These are phyloP conservation scores for Suillus cothurnatus DNA, from an alignment of 768 basidiomycete species.

Conservation along the genomic window DNA sequence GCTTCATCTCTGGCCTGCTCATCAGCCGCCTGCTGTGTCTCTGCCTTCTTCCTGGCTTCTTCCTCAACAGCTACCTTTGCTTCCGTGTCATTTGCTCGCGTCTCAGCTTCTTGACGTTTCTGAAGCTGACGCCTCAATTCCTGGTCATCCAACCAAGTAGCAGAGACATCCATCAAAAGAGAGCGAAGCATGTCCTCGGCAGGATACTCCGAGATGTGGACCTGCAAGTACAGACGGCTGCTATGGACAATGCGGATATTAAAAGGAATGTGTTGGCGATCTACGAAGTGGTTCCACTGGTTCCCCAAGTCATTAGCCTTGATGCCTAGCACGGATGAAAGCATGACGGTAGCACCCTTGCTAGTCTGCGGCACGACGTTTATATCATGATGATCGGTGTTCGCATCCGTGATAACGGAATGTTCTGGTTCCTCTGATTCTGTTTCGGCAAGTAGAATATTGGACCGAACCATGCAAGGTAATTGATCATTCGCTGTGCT, in stretches of 20 bases:
- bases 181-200: neutral
- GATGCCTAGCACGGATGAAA: neutral
- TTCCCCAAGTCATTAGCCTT: neutral
- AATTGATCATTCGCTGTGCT: neutral
- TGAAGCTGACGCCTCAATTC: neutral
- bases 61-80: neutral
- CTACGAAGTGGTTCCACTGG: slow-evolving; percentile 1
- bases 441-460: neutral
- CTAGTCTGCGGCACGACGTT: neutral
- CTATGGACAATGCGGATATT: neutral
- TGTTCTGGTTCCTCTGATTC: neutral
- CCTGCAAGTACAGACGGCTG: neutral
- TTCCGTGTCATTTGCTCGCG: neutral
- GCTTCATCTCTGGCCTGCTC: neutral
- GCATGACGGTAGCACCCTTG: neutral
- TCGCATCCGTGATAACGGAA: neutral
- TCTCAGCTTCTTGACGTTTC: neutral
- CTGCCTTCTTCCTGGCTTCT: neutral
- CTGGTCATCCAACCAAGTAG: neutral
- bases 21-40: neutral
- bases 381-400: neutral
- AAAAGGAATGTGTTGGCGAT: neutral
- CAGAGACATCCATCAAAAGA: neutral
- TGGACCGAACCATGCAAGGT: neutral
- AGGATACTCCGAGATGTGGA: neutral